Conservation (phyloP, 169 alveolate species). For the Cryptosporidium felis region DNA sequence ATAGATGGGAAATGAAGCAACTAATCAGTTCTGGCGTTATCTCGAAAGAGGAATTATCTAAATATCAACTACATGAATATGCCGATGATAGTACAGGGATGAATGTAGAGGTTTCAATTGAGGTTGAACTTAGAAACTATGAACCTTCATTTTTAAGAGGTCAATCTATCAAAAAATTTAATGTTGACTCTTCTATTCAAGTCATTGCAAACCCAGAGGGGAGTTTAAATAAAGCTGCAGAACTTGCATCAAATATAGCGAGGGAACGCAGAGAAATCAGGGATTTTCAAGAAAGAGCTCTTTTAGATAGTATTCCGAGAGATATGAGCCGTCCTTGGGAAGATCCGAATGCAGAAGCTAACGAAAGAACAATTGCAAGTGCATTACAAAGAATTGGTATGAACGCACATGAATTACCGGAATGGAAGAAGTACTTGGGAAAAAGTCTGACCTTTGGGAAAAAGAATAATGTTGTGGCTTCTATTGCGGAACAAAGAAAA, state of each 20-base stretch:
- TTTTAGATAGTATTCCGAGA: constrained; percentile 86
- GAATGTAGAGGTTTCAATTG: constrained; percentile 72
- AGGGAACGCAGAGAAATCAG: constrained; percentile 86
- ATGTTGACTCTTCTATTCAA: constrained; percentile 82
- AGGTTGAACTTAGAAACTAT: constrained; percentile 91
- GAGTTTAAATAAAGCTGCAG: constrained; percentile 90
- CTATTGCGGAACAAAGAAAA: constrained; percentile 93
- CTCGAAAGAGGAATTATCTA: constrained; percentile 5
- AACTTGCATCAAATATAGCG: constrained; percentile 83
- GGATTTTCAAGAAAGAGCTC: constrained; percentile 83
- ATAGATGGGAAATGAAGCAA: constrained; percentile 74
- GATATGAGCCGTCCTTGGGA: constrained; percentile 90
- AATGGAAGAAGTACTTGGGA: constrained; percentile 88
- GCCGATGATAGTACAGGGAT: background rate
- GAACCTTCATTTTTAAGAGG: constrained; percentile 96
- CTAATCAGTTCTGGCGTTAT: constrained; percentile 52
- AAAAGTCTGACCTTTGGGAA: constrained; percentile 81
- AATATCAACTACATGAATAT: background rate
- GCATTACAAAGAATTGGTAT: constrained; percentile 78
- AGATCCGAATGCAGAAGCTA: constrained; percentile 91
- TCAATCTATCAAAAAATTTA: constrained; percentile 88
- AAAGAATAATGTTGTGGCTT: constrained; percentile 72
- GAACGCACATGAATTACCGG: constrained; percentile 84
- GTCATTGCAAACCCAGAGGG: constrained; percentile 93
- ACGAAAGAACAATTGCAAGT: constrained; percentile 87